Evolutionary conservation across 1,284 basidiomycete species (phyloP), one percentile per base, ranked within the genome.

Genomic region (Fistulinella staudtii): DNA sequence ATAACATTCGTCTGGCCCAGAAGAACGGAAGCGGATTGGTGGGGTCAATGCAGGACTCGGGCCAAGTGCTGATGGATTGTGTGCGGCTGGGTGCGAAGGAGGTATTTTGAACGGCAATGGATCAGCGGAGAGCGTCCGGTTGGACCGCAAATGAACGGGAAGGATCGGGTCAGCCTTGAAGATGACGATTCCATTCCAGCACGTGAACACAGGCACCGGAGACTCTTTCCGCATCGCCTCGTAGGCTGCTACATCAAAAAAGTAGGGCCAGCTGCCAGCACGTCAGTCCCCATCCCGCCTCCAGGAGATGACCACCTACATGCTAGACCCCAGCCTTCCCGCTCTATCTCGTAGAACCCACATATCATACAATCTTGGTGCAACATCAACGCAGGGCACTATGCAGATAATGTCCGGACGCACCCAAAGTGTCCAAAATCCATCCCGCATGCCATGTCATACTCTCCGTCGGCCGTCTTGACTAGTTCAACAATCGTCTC

Each of bases 161-260:
- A 74, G 58, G 46, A 77, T 58, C 23, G 75, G 73, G 36, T 70
- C 71, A 0, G 77, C 69, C 15, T 59, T 53, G 53, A 80, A 74
- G 0, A 68, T 73, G 33, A 73, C 70, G 44, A 77, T 74, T 21
- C 80, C 80, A 57, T 82, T 81, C 80, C 80, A 80, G 61, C 79
- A 81, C 0, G 73, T 57, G 39, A 75, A 72, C 5, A 79, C 77
- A 8, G 71, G 68, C n/a, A 75, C 71, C 1, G 74, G 71, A 27
- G 67, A 61, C 24, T 71, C 71, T 23, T 48, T 45, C 43, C 61
- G 60, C 46, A 73, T 64, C n/a, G 70, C 60, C 50, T 57, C 39
- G 57, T 58, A 50, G 51, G 57, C 54, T 53, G 58, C 34, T 45
- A 53, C 45, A 46, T 76, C 72, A 49, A 72, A 64, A 51, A 78